Conservation (phyloP, 2,329 filamentous ascomycete genomes). For the Diaporthe batatas region DNA sequence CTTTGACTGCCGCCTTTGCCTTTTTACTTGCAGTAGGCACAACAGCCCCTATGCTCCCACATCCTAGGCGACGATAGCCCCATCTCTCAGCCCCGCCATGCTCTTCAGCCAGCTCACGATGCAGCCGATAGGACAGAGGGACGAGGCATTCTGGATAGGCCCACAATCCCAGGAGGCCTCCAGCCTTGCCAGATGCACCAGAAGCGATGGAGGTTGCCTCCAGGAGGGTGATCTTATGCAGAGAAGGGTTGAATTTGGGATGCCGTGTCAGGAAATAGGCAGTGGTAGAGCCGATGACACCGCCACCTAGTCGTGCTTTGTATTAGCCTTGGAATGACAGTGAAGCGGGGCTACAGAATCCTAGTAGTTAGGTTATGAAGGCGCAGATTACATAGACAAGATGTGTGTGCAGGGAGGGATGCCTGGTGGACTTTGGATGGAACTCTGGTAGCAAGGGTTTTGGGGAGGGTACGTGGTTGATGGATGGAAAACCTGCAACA, state of each 20-base stretch:
- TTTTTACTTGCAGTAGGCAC: constrained; percentile 51
- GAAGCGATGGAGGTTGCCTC: constrained; percentile 89
- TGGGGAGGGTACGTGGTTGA: neutral
- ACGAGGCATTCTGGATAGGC: constrained; percentile 90
- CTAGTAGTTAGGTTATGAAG: constrained; percentile 1
- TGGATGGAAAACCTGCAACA: neutral
- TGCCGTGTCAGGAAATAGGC: constrained; percentile 94
- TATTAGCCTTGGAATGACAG: neutral
- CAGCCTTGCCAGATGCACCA: constrained; percentile 95
- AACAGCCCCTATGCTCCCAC: constrained; percentile 68
- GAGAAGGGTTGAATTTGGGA: constrained; percentile 79
- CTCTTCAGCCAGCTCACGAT: constrained; percentile 85
- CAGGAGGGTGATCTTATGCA: constrained; percentile 85
- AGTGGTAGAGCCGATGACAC: constrained; percentile 91
- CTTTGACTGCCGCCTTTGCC: constrained; percentile 50
- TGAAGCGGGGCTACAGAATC: neutral
- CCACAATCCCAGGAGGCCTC: constrained; percentile 90
- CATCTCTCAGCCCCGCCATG: constrained; percentile 83
- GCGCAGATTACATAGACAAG: neutral
- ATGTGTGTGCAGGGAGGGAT: constrained; percentile 15
- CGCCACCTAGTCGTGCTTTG: constrained; percentile 73
- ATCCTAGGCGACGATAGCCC: constrained; percentile 87
- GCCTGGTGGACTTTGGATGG: neutral
- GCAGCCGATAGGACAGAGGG: constrained; percentile 85
- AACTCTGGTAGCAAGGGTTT: constrained; percentile 18